Base-by-base conservation (phyloP, 208 protist genomes). In the Leishmania tarentolae region DNA sequence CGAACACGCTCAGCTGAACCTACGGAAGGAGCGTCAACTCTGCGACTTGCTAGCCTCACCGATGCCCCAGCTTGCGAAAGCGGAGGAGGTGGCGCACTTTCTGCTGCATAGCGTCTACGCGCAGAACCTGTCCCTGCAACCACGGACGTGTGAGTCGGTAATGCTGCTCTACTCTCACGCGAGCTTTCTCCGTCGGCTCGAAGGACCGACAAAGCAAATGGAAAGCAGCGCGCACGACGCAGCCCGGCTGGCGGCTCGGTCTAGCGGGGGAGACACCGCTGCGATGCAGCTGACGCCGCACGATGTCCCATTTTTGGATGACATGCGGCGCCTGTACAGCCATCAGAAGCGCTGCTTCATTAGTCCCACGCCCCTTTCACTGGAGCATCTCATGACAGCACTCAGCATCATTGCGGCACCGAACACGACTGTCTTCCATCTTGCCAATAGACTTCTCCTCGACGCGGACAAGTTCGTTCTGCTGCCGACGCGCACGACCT, bases 351-450 rank as follows among this genome's bases (percentile, higher is more conserved):
- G 76, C 31, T 87, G 71, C 69, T 95, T 95, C 69, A 81, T 89
- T 24, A 82, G 91, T 1, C 95, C 93, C 9, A 97, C 93, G 7
- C 81, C 95, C 35, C 83, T 93, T 31, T 68, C 88, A 59, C 46
- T 95, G 71, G 93, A 98, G 84, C 89, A 89, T 31, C 72, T 97
- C 50, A 98, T 98, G 95, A 82, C 83, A 15, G 85, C 93, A 11
- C 78, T 96, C 28, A 85, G 84, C 70, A 83, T 86, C 15, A 71
- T 91, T 9, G 50, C 78, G 6, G 75, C 68, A 6, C 79, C 88
- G n/a, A 87, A 89, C 78, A 82, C 78, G 44, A 31, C 46, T 31
- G 82, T 74, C 9, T 93, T 96, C 73, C 92, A 96, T 68, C 68
- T 96, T 7, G 88, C 93, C 1, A 91, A 95, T 53, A 88, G 93